These are phyloP conservation scores for Fusarium sp. DNA, from an alignment of 2,329 filamentous ascomycete species.

Conservation along the genomic window DNA sequence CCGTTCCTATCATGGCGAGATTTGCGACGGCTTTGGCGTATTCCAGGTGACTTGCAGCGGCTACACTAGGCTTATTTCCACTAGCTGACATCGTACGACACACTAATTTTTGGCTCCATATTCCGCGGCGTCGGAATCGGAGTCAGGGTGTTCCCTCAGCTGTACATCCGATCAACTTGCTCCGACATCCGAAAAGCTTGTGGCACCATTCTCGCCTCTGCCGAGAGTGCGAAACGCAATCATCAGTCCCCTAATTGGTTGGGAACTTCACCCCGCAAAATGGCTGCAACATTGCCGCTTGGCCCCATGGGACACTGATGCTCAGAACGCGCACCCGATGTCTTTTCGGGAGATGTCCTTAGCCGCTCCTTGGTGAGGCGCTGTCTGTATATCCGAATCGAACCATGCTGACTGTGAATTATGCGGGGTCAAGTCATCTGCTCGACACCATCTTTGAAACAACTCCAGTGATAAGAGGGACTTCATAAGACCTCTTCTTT, in stretches of 20 bases:
- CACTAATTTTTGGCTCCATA: neutral
- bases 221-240: slow-evolving; percentile 27
- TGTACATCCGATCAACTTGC: slow-evolving; percentile 13
- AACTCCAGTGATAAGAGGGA: slow-evolving; percentile 1
- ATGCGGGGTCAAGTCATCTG: slow-evolving; percentile 28
- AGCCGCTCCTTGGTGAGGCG: slow-evolving; percentile 17
- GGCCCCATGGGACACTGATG: neutral
- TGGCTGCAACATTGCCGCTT: slow-evolving; percentile 1
- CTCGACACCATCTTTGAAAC: slow-evolving; percentile 4
- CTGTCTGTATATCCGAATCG: slow-evolving; percentile 18
- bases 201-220: neutral
- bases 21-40: neutral
- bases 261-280: slow-evolving; percentile 12
- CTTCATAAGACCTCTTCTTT: slow-evolving; percentile 3
- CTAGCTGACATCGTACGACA: neutral
- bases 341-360: slow-evolving; percentile 12
- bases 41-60: neutral
- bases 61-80: neutral
- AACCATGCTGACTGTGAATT: slow-evolving; percentile 20
- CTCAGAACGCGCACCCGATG: slow-evolving; percentile 12
- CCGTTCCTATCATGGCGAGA: neutral
- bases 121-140: slow-evolving; percentile 19
- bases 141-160: slow-evolving; percentile 3
- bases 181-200: slow-evolving; percentile 23
- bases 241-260: slow-evolving; percentile 18